These are phyloP conservation scores for Trichoderma guizhouense DNA, from an alignment of 2,329 filamentous ascomycete genomes.

Conservation along the genomic window DNA sequence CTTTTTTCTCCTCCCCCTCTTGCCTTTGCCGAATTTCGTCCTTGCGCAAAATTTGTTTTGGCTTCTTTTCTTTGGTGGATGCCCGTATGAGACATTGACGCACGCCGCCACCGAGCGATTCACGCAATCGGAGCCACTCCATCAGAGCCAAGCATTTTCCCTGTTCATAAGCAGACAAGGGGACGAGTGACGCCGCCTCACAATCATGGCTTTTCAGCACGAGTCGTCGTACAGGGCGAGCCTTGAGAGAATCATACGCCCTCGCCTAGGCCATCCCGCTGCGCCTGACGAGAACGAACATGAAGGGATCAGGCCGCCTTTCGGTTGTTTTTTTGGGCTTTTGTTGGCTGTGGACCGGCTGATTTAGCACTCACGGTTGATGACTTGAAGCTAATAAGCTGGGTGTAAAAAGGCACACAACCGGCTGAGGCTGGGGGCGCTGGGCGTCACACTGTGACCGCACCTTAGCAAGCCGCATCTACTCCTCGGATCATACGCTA, in stretches of 20 bases:
- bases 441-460: slow-evolving; percentile 4
- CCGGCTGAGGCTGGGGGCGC: background rate
- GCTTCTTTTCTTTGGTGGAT: background rate
- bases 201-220: background rate
- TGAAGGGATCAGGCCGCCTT: background rate
- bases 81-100: slow-evolving; percentile 5
- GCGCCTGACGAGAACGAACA: background rate
- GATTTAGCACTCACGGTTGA: background rate
- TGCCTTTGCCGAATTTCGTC: slow-evolving; percentile 7
- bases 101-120: slow-evolving; percentile 9
- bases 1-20: background rate
- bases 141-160: slow-evolving; percentile 6
- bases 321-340: background rate
- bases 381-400: slow-evolving; percentile 9
- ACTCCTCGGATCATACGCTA: background rate
- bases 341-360: background rate
- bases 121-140: slow-evolving; percentile 15
- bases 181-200: slow-evolving; percentile 1
- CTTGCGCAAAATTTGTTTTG: background rate
- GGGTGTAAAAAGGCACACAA: background rate
- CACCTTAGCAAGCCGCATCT: background rate
- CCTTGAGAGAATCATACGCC: background rate
- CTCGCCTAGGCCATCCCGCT: background rate
- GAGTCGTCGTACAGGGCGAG: slow-evolving; percentile 9
- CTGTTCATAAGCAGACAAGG: background rate